Evolutionary conservation across 73 alveolate genomes (phyloP).

Genomic region (Effrenium voratum): DNA sequence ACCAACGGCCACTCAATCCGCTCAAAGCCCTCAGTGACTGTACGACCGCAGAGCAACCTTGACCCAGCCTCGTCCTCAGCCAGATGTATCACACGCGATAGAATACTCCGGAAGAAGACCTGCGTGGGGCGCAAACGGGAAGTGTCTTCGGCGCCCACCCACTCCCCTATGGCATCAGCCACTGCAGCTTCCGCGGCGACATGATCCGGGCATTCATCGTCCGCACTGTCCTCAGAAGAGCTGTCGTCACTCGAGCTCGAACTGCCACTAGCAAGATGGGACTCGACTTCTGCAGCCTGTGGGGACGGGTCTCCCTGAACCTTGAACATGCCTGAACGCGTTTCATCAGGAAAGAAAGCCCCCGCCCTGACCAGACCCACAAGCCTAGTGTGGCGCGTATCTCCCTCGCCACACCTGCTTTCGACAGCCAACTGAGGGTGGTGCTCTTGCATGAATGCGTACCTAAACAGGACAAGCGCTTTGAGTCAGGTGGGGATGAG

Average conservation of each 20-base stretch:
- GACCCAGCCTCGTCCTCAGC: background rate
- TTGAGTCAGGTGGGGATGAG: too few species aligned
- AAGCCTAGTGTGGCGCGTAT: background rate
- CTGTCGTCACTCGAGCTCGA: too few species aligned
- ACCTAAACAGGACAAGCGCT: background rate
- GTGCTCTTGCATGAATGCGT: slow-evolving; percentile 9
- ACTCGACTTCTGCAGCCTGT: background rate
- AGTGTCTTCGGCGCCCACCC: background rate
- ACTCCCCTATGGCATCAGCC: background rate
- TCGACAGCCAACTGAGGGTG: background rate
- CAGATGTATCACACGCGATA: background rate
- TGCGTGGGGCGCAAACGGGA: background rate
- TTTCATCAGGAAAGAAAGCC: background rate
- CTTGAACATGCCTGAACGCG: background rate
- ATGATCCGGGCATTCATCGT: background rate
- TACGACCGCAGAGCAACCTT: background rate
- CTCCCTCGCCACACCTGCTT: too few species aligned
- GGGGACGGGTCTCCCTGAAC: background rate
- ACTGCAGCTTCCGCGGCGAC: background rate
- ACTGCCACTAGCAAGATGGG: too few species aligned
- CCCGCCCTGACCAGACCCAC: background rate
- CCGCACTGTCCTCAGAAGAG: background rate
- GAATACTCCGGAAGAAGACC: background rate
- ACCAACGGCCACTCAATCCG: background rate
- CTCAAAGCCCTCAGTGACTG: background rate